Conservation (phyloP, 2,329 filamentous ascomycete genomes). For the Capronia americana region DNA sequence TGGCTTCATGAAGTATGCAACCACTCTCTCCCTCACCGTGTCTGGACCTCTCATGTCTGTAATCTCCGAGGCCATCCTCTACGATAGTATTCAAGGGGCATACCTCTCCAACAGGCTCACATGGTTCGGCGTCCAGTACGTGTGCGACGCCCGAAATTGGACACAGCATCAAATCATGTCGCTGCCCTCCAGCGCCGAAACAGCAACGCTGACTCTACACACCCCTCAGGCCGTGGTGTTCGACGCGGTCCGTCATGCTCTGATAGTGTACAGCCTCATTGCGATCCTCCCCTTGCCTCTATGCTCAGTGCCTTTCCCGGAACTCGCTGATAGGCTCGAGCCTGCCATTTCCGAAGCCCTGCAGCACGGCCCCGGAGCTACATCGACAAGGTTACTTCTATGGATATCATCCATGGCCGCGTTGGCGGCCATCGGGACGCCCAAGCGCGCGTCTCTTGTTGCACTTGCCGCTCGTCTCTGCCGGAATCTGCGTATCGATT, state of each 20-base stretch:
- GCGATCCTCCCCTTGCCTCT: neutral
- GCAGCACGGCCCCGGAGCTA: neutral
- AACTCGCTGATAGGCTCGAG: neutral
- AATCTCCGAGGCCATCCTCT: slow-evolving; percentile 2
- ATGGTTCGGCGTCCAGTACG: neutral
- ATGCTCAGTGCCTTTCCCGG: neutral
- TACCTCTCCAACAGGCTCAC: neutral
- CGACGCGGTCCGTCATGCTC: neutral
- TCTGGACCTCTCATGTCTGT: neutral
- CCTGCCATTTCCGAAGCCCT: neutral
- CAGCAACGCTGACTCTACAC: neutral
- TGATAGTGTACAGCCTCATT: slow-evolving; percentile 3
- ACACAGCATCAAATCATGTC: slow-evolving; percentile 4
- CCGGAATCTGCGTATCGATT: neutral
- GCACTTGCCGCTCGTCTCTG: neutral
- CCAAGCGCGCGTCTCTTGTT: slow-evolving; percentile 1
- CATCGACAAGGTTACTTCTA: neutral
- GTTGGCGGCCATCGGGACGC: neutral
- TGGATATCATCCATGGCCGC: slow-evolving; percentile 1
- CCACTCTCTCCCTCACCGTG: neutral
- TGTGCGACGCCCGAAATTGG: slow-evolving; percentile 4
- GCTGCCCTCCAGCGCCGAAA: neutral
- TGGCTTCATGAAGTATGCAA: slow-evolving; percentile 1
- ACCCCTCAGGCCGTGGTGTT: neutral
- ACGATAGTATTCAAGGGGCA: slow-evolving; percentile 1